Conservation (phyloP, 75 land plant species). For the Azolla pinnata region DNA sequence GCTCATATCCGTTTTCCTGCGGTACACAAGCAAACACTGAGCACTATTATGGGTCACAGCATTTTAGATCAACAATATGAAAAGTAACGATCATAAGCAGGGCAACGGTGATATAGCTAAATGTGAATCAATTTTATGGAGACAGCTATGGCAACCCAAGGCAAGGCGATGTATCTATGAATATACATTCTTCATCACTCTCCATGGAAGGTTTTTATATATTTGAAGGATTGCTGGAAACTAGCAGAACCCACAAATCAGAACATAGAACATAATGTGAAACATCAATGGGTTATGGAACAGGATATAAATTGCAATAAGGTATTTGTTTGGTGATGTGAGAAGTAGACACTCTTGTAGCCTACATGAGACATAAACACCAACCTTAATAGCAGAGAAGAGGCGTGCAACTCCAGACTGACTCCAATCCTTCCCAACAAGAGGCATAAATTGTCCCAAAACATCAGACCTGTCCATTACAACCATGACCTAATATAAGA, state of each 20-base stretch:
- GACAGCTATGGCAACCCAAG: too few relatives aligned
- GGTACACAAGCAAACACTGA: background rate
- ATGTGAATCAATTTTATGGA: background rate
- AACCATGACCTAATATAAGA: too few relatives aligned
- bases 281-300: background rate
- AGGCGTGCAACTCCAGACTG: conserved; percentile 88
- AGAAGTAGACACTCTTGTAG: background rate
- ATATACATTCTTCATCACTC: background rate
- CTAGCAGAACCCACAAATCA: background rate
- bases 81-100: background rate
- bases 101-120: background rate
- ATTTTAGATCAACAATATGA: background rate
- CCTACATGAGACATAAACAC: background rate
- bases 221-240: background rate
- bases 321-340: background rate
- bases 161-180: background rate
- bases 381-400: conserved; percentile 93
- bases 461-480: conserved; percentile 99
- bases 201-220: background rate
- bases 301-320: background rate
- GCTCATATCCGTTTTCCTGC: conserved; percentile 86
- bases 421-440: conserved; percentile 92
- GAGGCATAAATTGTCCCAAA: conserved; percentile 95
- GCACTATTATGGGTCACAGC: background rate
- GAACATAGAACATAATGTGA: background rate